phyloP scores from a whole-genome alignment of 257 asterid species.

The Gentiana macrophylla region DNA sequence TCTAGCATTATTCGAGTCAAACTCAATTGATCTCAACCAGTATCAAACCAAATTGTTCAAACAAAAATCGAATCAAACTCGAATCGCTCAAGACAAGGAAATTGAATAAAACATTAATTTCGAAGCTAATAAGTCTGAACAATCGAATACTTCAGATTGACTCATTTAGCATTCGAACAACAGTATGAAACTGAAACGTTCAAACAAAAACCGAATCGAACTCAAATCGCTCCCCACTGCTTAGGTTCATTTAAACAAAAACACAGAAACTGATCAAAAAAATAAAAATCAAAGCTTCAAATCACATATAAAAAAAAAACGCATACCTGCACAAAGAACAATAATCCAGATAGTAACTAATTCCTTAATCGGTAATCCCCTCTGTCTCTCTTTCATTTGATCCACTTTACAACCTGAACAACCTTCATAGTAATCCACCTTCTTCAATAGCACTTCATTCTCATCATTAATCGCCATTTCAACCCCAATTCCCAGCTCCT shows the following conservation, averaged over 20 bases:
- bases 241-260: neutral
- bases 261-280: neutral
- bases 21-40: neutral
- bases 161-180: neutral
- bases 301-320: neutral
- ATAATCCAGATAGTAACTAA: slow-evolving; percentile 30
- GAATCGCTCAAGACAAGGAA: neutral
- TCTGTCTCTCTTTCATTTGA: slow-evolving; percentile 17
- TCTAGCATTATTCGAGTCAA: neutral
- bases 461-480: slow-evolving; percentile 6
- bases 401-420: slow-evolving; percentile 44
- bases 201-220: too few relatives aligned
- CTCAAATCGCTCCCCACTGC: neutral
- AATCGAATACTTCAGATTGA: neutral
- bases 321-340: slow-evolving; percentile 31
- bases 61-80: neutral
- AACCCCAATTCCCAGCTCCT: neutral
- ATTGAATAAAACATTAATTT: neutral
- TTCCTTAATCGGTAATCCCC: slow-evolving; percentile 31
- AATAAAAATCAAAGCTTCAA: neutral
- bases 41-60: too few relatives aligned
- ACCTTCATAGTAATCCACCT: slow-evolving; percentile 19
- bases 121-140: neutral
- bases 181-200: too few relatives aligned
- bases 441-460: slow-evolving; percentile 13